Evolutionary conservation across 805 yeast species (phyloP).

Genomic region (Pichia thaimueangensis): DNA sequence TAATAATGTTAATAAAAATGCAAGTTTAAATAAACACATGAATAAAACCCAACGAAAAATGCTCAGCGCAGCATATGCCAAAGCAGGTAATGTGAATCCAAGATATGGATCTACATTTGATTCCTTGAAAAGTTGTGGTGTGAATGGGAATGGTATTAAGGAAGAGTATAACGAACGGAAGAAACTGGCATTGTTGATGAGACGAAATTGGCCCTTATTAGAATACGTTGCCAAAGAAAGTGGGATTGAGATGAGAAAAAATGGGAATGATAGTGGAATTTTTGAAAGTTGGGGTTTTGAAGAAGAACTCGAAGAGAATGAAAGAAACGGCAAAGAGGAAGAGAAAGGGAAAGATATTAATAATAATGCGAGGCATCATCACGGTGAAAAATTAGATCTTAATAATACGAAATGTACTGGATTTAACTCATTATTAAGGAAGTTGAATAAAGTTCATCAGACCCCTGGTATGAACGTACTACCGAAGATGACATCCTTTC

Average conservation of each 20-base stretch:
- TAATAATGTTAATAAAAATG: not conserved
- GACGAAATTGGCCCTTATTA: slow-evolving; percentile 19
- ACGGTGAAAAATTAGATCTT: slow-evolving; percentile 11
- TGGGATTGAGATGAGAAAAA: slow-evolving; percentile 3
- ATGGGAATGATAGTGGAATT: not conserved
- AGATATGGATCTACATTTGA: too few relatives aligned
- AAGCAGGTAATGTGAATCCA: too few relatives aligned
- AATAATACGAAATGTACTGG: slow-evolving; percentile 6
- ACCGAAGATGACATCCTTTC: slow-evolving; percentile 24
- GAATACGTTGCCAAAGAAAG: slow-evolving; percentile 2
- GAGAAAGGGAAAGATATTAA: too few relatives aligned
- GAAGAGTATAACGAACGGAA: not conserved
- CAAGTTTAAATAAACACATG: not conserved
- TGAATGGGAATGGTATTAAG: not conserved
- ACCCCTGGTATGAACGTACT: slow-evolving; percentile 12
- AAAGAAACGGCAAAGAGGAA: not conserved
- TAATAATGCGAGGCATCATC: too few relatives aligned
- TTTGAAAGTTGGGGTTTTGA: slow-evolving; percentile 4
- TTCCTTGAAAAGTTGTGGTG: not conserved
- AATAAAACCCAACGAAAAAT: slow-evolving; percentile 1
- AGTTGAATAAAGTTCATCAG: slow-evolving; percentile 21
- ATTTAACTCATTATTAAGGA: slow-evolving; percentile 21
- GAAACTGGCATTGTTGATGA: slow-evolving; percentile 11
- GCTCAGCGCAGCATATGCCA: slow-evolving; percentile 6
- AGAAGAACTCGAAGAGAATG: slow-evolving; percentile 1